phyloP scores from a whole-genome alignment of 176 grass and related monocot species.

The Aegilops umbellulata region DNA sequence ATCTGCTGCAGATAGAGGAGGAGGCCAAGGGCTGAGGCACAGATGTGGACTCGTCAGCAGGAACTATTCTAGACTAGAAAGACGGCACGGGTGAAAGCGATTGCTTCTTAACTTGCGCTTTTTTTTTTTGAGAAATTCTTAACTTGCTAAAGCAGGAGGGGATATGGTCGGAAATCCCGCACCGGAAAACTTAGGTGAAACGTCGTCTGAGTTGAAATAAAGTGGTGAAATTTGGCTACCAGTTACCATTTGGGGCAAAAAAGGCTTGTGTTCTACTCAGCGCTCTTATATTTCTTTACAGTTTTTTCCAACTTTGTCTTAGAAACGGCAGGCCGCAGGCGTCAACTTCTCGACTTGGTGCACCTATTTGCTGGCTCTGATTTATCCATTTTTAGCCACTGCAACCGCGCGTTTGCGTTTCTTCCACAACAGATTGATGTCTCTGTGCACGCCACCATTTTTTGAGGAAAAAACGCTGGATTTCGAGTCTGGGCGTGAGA shows the following conservation, averaged over 20 bases:
- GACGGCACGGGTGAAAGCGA: constrained; percentile 24
- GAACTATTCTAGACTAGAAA: constrained; percentile 12
- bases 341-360: background rate
- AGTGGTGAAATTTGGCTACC: background rate
- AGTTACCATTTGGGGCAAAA: background rate
- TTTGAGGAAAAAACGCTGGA: background rate
- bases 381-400: background rate
- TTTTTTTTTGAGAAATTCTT: too few relatives aligned
- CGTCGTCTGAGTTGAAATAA: background rate
- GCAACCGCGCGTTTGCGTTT: background rate
- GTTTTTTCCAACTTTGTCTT: background rate
- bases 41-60: background rate
- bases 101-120: background rate
- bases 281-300: too few relatives aligned
- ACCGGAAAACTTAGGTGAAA: background rate
- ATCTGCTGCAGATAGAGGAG: constrained; percentile 17
- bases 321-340: background rate
- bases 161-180: background rate
- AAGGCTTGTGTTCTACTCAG: too few relatives aligned
- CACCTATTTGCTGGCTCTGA: background rate
- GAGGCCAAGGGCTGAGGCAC: background rate
- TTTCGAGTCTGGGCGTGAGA: background rate
- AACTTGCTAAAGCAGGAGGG: background rate
- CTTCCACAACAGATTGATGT: background rate
- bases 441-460: background rate